phyloP scores from a whole-genome alignment of 1,284 basidiomycete genomes.

The Cerrena zonata region DNA sequence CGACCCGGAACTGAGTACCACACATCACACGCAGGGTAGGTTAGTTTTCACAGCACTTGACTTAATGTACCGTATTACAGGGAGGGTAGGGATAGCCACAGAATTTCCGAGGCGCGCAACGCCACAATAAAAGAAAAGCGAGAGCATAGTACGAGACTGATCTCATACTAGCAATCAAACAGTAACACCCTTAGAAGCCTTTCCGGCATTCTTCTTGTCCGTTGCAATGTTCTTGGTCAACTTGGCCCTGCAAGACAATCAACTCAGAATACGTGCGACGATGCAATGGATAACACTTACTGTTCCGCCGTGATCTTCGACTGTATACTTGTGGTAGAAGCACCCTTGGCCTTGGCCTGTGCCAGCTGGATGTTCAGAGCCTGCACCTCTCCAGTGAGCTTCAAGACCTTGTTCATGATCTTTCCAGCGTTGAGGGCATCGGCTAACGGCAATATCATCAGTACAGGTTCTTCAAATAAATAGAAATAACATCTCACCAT shows the following conservation, averaged over 20 bases:
- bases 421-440: conserved; percentile 39
- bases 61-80: too few relatives aligned
- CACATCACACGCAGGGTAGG: too few relatives aligned
- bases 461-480: too few relatives aligned
- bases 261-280: not conserved
- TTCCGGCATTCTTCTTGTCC: conserved; percentile 29
- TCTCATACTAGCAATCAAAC: too few relatives aligned
- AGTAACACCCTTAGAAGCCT: conserved; percentile 26
- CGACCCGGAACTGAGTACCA: too few relatives aligned
- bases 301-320: conserved; percentile 28
- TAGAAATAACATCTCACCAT: conserved; percentile 16
- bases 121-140: too few relatives aligned
- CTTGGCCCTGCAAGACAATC: conserved; percentile 20
- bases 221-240: conserved; percentile 33
- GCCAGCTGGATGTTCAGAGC: conserved; percentile 38
- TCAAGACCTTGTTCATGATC: conserved; percentile 50
- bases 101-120: too few relatives aligned
- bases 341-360: conserved; percentile 32
- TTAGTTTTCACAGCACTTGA: too few relatives aligned
- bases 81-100: too few relatives aligned
- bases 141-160: too few relatives aligned
- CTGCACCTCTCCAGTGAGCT: conserved; percentile 39
- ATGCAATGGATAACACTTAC: conserved; percentile 16
- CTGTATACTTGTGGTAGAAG: conserved; percentile 28
- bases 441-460: conserved; percentile 18